phyloP scores from a whole-genome alignment of 139 green algal genomes.

The Micromonas pusilla region DNA sequence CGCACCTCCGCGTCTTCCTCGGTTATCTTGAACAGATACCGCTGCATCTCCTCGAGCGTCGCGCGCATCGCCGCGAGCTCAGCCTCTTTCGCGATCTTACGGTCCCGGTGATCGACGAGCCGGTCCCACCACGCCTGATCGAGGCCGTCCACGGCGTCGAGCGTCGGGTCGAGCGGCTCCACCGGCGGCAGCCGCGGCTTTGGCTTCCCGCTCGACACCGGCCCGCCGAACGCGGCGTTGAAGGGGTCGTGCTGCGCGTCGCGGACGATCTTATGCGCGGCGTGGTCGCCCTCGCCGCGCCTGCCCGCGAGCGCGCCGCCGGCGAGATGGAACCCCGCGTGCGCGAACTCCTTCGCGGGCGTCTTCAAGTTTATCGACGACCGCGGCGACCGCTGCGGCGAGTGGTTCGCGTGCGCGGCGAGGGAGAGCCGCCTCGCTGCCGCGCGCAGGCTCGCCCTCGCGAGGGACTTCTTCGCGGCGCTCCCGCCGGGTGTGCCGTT shows the following conservation, averaged over 20 bases:
- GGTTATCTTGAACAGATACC: neutral
- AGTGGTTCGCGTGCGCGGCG: neutral
- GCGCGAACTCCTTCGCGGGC: too few species aligned
- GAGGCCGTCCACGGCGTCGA: constrained; percentile 16
- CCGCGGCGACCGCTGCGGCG: neutral
- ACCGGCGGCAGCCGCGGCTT: neutral
- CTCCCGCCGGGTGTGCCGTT: neutral
- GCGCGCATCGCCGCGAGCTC: constrained; percentile 1
- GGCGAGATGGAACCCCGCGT: too few species aligned
- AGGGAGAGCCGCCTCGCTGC: neutral
- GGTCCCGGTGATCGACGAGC: constrained; percentile 28
- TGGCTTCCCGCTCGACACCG: neutral
- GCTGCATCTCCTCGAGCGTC: neutral
- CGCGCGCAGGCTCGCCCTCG: constrained; percentile 32
- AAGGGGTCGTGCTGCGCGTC: neutral
- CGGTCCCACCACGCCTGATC: constrained; percentile 15
- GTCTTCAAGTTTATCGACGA: neutral
- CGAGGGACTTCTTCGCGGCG: neutral
- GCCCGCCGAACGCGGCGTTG: neutral
- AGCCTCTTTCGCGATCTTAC: constrained; percentile 36
- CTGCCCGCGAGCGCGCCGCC: neutral
- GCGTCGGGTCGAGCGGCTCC: constrained; percentile 4
- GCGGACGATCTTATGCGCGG: neutral
- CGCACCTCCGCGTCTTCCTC: neutral
- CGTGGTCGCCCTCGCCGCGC: neutral